Base-by-base conservation (phyloP, 768 basidiomycete genomes). In the Tylopilus plumbeoviolaceoides region DNA sequence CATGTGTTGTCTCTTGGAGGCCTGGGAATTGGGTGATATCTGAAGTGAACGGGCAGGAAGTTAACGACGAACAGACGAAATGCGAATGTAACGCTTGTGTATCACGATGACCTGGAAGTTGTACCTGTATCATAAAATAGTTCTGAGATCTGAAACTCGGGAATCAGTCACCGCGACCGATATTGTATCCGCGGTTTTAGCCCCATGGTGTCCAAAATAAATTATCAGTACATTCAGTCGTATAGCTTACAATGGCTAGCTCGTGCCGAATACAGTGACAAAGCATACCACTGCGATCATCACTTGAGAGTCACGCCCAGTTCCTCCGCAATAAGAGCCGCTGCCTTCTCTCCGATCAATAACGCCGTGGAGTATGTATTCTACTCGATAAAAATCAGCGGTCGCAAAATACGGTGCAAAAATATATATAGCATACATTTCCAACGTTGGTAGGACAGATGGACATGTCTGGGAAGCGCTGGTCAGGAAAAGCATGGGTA, bases 311-410 rank as follows among this genome's bases (percentile, higher is more conserved):
- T 8, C 8, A 39, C 18, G 7, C 44, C 44, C 11, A 78, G 54
- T 21, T 84, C 84, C 50, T 83, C 72, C 2, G 78, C 79, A 43
- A 86, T 82, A 38, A 85, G 75, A 7, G 75, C 58, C 0, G 83
- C 81, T 0, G 82, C 82, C 64, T 85, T 85, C 66, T 85, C 83
- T 5, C 82, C 83, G 36, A 86, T 59, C 30, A 69, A 64, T 21
- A 77, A 48, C 8, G 75, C 72, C 7, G 74, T 74, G 8, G 73
- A 74, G 50, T 74, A 77, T 0, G 77, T 78, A 48, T 76, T 78
- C 70, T 63, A 8, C 9, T 27, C 21, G 9, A 23, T 1, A 31
- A 3, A 5, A 36, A n/a, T 36, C 35, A 17, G 17, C 17, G 5
- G 17, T 36, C 35, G 15, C 35, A 2, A 7, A 33, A 36, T 36